Evolutionary conservation across 2,329 filamentous ascomycete species (phyloP).

Genomic region (Colletotrichum sp.): DNA sequence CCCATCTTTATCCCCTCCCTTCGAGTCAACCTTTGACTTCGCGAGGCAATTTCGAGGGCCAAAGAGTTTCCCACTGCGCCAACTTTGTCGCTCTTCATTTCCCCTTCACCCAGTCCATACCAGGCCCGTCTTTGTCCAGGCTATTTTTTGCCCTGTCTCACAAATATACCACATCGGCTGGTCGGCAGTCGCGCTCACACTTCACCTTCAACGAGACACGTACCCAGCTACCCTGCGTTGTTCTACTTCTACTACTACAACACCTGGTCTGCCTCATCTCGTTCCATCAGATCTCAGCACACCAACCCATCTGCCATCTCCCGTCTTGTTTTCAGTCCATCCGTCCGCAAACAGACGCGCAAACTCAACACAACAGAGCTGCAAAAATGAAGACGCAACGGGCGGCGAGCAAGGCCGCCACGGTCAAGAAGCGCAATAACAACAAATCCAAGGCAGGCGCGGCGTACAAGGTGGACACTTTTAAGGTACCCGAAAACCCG

Average conservation of each 20-base stretch:
- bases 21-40: not conserved
- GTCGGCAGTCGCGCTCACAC: conserved; percentile 7
- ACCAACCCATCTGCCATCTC: not conserved
- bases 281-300: not conserved
- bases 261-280: not conserved
- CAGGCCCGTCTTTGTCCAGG: conserved; percentile 12
- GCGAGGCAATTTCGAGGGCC: not conserved
- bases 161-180: conserved; percentile 15
- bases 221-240: not conserved
- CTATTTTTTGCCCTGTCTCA: conserved; percentile 17
- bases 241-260: not conserved
- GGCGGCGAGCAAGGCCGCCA: conserved; percentile 32
- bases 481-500: conserved; percentile 36
- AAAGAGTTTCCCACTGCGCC: conserved; percentile 1
- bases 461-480: conserved; percentile 35
- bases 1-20: not conserved
- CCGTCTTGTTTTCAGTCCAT: not conserved
- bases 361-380: conserved; percentile 21
- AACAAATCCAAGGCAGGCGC: conserved; percentile 29
- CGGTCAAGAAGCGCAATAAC: conserved; percentile 30
- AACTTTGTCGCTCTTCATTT: conserved; percentile 20
- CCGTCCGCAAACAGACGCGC: not conserved
- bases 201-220: conserved; percentile 13
- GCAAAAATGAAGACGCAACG: conserved; percentile 36
- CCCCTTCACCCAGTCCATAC: conserved; percentile 14